Base-by-base conservation (phyloP, 345 rosid species). In the Lepidium africanum region DNA sequence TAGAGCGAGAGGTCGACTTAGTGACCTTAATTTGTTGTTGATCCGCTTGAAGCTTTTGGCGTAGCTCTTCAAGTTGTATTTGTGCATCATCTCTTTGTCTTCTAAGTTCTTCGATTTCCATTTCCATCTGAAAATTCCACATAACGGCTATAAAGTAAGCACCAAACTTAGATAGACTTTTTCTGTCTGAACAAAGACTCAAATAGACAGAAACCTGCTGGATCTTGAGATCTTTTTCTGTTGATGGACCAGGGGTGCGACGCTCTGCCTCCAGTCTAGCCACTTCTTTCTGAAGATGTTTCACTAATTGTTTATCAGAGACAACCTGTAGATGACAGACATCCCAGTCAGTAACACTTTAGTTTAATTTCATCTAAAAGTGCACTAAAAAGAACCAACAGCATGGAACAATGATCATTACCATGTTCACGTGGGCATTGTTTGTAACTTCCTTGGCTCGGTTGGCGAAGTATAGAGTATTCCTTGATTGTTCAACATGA, bases 381-480 rank as follows among this genome's bases (percentile, higher is more conserved):
- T 13, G n/a, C 59, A 71, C 15, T 25, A 49, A 16, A 45, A 23
- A 37, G 57, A 52, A 32, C 42, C 43, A 50, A 48, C 46, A 41
- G 37, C 35, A 73, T 40, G 72, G 38, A 48, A 39, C 1, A 62
- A 46, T 62, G 58, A 64, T 66, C 60, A 55, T 52, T 91, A 95
- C 99, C 99, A 95, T 86, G 81, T 95, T 95, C 49, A 95, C 99
- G 12, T 86, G 92, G 48, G 99, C 99, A 81, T 87, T 95, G 77
- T 95, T 91, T 14, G 99, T 95, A 68, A 95, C 99, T 87, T 95
- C 99, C 86, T 95, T 95, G 6, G 99, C 99, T 76, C 98, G 72
- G 60, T 97, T 95, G 37, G 99, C 99, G 23, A 95, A 95, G 79
- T 76, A 83, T 11, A 95, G 97, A 64, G 98, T 91, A 67, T 91